A percentile compares a stretch with the other conserved stretches of the same genome.
These are phyloP conservation scores for Leishmania turanica DNA, from an alignment of 208 protist species.

Conservation along the genomic window DNA sequence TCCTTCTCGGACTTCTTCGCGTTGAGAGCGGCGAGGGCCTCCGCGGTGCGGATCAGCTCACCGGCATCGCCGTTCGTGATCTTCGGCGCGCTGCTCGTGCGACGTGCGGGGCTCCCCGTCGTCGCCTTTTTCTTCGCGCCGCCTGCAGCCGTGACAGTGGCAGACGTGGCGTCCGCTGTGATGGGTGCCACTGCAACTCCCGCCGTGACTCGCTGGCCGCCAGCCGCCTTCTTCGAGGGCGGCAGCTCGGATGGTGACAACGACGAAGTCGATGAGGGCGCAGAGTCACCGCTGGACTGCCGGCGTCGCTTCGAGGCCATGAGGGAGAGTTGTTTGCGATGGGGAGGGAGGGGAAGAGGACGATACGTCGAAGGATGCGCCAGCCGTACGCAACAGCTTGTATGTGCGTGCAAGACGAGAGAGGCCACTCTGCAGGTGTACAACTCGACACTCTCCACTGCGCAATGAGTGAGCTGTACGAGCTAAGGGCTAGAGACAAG, in stretches of 20 bases:
- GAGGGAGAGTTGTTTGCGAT: background rate
- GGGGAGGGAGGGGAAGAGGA: background rate
- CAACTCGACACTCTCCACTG: background rate
- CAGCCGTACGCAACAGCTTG: background rate
- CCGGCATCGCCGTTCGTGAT: constrained; percentile 40
- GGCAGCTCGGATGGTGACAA: background rate
- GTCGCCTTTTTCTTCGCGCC: background rate
- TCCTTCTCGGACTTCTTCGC: constrained; percentile 54
- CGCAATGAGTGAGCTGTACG: background rate
- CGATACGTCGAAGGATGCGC: background rate
- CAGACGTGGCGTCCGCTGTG: background rate
- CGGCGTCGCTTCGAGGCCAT: constrained; percentile 10
- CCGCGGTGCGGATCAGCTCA: constrained; percentile 33
- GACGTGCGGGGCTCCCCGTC: background rate
- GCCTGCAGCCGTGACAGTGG: background rate
- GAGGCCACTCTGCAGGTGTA: background rate
- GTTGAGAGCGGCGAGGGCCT: constrained; percentile 37
- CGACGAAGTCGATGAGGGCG: background rate
- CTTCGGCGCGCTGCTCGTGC: constrained; percentile 6
- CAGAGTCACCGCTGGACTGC: background rate
- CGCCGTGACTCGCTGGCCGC: no score
- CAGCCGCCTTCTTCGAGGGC: background rate
- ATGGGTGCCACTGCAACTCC: background rate
- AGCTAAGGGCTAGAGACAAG: background rate
- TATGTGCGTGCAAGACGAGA: background rate